Conservation (phyloP, 2,329 filamentous ascomycete genomes). For the Xylariaceae sp. region DNA sequence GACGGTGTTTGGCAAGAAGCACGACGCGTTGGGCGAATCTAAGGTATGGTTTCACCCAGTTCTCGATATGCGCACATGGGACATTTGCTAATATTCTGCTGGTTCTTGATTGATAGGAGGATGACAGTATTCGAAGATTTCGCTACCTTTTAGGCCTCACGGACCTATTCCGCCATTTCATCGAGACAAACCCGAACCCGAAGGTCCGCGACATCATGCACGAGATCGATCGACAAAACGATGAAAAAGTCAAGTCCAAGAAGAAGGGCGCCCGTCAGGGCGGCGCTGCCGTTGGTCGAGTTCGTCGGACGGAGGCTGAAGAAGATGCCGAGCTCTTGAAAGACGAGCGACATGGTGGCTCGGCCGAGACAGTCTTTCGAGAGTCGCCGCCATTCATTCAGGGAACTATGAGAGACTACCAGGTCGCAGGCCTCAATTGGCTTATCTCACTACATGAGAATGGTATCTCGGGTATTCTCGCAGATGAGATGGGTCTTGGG, state of each 20-base stretch:
- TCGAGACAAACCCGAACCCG: constrained; percentile 94
- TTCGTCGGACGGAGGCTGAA: constrained; percentile 90
- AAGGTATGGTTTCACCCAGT: constrained; percentile 58
- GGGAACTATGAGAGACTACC: constrained; percentile 92
- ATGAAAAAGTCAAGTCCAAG: constrained; percentile 64
- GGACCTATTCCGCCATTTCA: constrained; percentile 97
- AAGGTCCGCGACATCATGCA: constrained; percentile 90
- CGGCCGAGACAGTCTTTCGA: constrained; percentile 85
- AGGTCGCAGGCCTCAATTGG: constrained; percentile 94
- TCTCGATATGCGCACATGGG: constrained; percentile 1
- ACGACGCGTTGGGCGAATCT: constrained; percentile 84
- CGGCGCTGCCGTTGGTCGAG: constrained; percentile 72
- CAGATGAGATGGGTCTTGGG: constrained; percentile 97
- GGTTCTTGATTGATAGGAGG: constrained; percentile 63
- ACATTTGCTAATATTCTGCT: constrained; percentile 31
- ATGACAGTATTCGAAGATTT: constrained; percentile 91
- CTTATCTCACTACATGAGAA: constrained; percentile 97
- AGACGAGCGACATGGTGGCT: constrained; percentile 84
- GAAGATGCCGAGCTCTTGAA: constrained; percentile 87
- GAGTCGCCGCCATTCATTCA: constrained; percentile 90
- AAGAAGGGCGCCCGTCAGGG: constrained; percentile 77
- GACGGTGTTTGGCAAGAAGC: constrained; percentile 92
- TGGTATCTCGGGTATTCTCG: constrained; percentile 94
- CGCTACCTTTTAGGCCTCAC: constrained; percentile 92
- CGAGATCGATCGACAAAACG: constrained; percentile 92